These are phyloP conservation scores for Candida corydali DNA, from an alignment of 805 yeast species.

Conservation along the genomic window DNA sequence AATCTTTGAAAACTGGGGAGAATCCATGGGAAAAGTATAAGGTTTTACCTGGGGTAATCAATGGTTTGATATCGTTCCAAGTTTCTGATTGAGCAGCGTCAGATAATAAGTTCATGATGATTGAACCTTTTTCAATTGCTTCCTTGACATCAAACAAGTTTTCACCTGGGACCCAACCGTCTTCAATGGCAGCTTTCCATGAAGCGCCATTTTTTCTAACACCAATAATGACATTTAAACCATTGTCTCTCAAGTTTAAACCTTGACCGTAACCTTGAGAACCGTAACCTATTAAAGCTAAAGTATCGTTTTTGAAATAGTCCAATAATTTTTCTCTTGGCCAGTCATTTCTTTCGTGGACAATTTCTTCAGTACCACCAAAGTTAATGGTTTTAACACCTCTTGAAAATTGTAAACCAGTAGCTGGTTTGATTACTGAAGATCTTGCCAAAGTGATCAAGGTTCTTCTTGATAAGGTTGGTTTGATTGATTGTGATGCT, in stretches of 20 bases:
- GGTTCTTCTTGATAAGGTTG: constrained; percentile 60
- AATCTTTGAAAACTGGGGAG: constrained; percentile 98
- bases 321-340: constrained; percentile 94
- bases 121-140: constrained; percentile 90
- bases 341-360: constrained; percentile 99
- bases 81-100: constrained; percentile 99
- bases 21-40: constrained; percentile 99
- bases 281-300: constrained; percentile 98
- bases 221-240: constrained; percentile 95
- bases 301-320: constrained; percentile 96
- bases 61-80: constrained; percentile 83
- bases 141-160: constrained; percentile 92
- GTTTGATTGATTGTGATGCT: constrained; percentile 39
- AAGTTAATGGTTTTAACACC: constrained; percentile 96
- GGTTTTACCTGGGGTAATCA: constrained; percentile 94
- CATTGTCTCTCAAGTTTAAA: constrained; percentile 98
- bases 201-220: constrained; percentile 98
- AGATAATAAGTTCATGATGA: constrained; percentile 94
- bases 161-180: constrained; percentile 99
- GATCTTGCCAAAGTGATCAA: constrained; percentile 52
- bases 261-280: constrained; percentile 99
- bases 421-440: constrained; percentile 23
- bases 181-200: constrained; percentile 99
- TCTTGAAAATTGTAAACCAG: constrained; percentile 57
- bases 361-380: constrained; percentile 92